A percentile compares a stretch with the other conserved stretches of the same genome.
Evolutionary conservation across 2,329 filamentous ascomycete genomes (phyloP).

Genomic region (Graphium sp.): DNA sequence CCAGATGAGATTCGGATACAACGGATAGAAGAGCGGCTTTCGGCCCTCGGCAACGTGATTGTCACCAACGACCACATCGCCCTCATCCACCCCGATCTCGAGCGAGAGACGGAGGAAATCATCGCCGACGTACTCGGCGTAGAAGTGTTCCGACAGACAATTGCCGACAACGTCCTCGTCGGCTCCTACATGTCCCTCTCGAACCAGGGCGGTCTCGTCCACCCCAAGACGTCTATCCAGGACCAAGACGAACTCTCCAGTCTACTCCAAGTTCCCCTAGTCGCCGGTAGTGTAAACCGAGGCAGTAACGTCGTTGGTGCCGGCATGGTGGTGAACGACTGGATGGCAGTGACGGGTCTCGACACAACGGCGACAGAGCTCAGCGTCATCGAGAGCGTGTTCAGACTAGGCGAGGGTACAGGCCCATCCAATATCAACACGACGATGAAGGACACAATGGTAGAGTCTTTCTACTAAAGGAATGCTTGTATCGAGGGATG

Average conservation of each 20-base stretch:
- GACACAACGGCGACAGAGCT: conserved; percentile 91
- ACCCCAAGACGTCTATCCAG: conserved; percentile 91
- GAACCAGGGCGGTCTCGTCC: conserved; percentile 92
- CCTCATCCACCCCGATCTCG: conserved; percentile 86
- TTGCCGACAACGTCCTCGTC: conserved; percentile 92
- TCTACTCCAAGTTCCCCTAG: conserved; percentile 85
- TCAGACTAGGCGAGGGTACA: conserved; percentile 77
- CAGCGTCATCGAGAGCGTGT: conserved; percentile 91
- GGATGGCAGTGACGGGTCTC: conserved; percentile 82
- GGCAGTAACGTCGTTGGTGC: conserved; percentile 91
- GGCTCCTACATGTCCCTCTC: conserved; percentile 93
- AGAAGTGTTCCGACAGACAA: conserved; percentile 83
- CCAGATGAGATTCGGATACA: conserved; percentile 88
- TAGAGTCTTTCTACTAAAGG: conserved; percentile 98
- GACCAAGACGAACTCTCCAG: conserved; percentile 95
- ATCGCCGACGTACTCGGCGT: conserved; percentile 86
- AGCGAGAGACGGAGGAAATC: conserved; percentile 97
- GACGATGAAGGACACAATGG: conserved; percentile 91
- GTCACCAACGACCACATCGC: conserved; percentile 94
- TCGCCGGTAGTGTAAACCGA: conserved; percentile 85
- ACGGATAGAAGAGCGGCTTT: conserved; percentile 92
- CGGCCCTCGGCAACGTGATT: conserved; percentile 92
- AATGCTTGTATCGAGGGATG: too few relatives aligned
- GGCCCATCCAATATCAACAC: conserved; percentile 66
- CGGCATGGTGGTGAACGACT: conserved; percentile 92